These are phyloP conservation scores for Meredithiella fracta DNA, from an alignment of 2,329 filamentous ascomycete genomes.

Conservation along the genomic window DNA sequence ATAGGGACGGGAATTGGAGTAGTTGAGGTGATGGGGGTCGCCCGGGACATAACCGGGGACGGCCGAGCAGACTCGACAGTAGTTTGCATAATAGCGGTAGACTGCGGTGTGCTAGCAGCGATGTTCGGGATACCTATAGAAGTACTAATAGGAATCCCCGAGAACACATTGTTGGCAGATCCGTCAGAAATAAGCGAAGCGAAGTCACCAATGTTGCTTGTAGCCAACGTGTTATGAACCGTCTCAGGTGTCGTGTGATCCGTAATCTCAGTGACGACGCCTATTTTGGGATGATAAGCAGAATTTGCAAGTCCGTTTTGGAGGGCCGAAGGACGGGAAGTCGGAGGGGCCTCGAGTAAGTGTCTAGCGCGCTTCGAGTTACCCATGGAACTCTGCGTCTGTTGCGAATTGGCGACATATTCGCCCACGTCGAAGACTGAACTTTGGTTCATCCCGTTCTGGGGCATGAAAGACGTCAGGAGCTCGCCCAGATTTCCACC, in stretches of 20 bases:
- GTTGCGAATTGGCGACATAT: conserved; percentile 29
- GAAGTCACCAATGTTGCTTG: background rate
- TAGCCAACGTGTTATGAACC: background rate
- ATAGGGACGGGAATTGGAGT: conserved; percentile 6
- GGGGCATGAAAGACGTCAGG: conserved; percentile 59
- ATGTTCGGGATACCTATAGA: background rate
- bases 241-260: conserved; percentile 31
- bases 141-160: conserved; percentile 17
- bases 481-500: conserved; percentile 65
- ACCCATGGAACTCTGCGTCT: conserved; percentile 25
- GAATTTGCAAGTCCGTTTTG: conserved; percentile 15
- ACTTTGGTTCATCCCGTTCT: conserved; percentile 31
- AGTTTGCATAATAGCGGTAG: background rate
- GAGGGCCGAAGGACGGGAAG: conserved; percentile 16
- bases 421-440: conserved; percentile 47
- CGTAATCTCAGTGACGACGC: conserved; percentile 43
- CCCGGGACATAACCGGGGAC: background rate
- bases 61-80: conserved; percentile 1
- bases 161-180: background rate
- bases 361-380: conserved; percentile 37
- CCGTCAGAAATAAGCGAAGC: background rate
- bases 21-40: conserved; percentile 18
- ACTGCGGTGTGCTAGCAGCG: background rate
- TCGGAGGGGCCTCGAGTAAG: conserved; percentile 32
- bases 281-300: conserved; percentile 27